A percentile compares a stretch with the other conserved stretches of the same genome.
phyloP scores from a whole-genome alignment of 495 filamentous ascomycete species.

The Choiromyces venosus region DNA sequence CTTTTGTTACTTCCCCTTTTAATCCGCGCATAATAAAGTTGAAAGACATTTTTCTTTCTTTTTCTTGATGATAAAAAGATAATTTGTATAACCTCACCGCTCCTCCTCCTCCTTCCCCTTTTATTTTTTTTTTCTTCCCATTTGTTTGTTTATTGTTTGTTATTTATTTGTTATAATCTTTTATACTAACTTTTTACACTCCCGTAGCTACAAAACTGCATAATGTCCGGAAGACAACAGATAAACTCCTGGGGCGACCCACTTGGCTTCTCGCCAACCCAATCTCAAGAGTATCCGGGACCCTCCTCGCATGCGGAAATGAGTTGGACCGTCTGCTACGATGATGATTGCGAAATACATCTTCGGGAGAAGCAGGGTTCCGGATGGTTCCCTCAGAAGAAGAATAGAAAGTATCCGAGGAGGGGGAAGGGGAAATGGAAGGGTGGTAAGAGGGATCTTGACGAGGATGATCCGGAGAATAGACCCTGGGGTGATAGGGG shows the following conservation, averaged over 20 bases:
- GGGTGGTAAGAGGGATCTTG: neutral
- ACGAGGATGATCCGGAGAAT: neutral
- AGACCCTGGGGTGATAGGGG: neutral
- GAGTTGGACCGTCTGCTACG: slow-evolving; percentile 31
- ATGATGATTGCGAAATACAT: slow-evolving; percentile 24
- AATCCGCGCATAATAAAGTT: too few relatives aligned
- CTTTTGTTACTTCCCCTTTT: neutral
- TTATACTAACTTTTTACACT: neutral
- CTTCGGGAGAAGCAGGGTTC: slow-evolving; percentile 18
- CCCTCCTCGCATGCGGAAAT: slow-evolving; percentile 9
- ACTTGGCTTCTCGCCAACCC: neutral
- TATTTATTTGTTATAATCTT: too few relatives aligned
- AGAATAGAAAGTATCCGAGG: neutral
- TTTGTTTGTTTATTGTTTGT: neutral
- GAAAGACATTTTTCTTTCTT: neutral
- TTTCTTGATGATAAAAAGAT: neutral
- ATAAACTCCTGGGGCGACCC: neutral
- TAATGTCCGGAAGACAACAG: neutral
- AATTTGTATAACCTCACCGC: neutral
- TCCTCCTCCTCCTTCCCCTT: neutral
- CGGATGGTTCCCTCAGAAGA: slow-evolving; percentile 16
- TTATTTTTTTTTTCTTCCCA: neutral
- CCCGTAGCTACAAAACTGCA: neutral
- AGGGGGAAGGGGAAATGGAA: neutral
- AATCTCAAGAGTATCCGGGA: neutral